phyloP scores from a whole-genome alignment of 768 basidiomycete species.

The Boletus insuetus region DNA sequence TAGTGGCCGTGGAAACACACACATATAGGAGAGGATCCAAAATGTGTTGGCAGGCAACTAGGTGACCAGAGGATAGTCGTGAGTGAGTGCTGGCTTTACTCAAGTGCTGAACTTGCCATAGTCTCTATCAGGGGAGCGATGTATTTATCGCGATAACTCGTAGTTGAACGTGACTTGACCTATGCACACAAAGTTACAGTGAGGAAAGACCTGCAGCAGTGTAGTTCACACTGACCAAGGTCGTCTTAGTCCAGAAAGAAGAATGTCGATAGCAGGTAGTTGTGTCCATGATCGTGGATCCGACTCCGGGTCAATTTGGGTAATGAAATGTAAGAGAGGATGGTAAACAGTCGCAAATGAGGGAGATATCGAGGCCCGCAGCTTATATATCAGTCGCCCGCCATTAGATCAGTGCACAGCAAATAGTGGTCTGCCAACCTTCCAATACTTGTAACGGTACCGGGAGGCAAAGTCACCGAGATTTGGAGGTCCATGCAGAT shows the following conservation, averaged over 20 bases:
- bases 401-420: slow-evolving; percentile 20
- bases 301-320: not conserved
- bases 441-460: slow-evolving; percentile 1
- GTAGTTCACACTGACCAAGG: slow-evolving; percentile 8
- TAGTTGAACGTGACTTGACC: slow-evolving; percentile 1
- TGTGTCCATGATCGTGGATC: slow-evolving; percentile 5
- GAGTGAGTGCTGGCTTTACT: not conserved
- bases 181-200: not conserved
- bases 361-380: not conserved
- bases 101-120: not conserved
- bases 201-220: not conserved
- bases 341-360: slow-evolving; percentile 2
- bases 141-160: not conserved
- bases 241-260: not conserved
- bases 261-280: not conserved
- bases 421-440: not conserved
- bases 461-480: not conserved
- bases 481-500: not conserved
- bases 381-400: slow-evolving; percentile 18
- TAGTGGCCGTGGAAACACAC: slow-evolving; percentile 1
- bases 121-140: slow-evolving; percentile 1
- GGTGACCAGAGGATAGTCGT: not conserved
- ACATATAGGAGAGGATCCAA: not conserved
- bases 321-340: not conserved
- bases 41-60: not conserved